Conservation (phyloP, 2,329 filamentous ascomycete genomes). For the Talaromyces sp. region DNA sequence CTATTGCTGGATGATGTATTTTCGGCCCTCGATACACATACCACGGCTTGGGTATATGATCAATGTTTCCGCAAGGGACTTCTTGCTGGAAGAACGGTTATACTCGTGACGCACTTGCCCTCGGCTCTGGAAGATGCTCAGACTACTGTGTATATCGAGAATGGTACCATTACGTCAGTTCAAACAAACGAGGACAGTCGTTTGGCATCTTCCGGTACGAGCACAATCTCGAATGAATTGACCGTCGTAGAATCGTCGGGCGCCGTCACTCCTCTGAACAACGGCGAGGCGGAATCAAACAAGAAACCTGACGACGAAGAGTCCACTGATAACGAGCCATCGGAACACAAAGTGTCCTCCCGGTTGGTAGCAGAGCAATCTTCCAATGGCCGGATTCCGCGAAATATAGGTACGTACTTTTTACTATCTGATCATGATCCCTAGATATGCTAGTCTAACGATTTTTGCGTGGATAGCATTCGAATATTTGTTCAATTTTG, state of each 20-base stretch:
- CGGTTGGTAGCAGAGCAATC: slow-evolving; percentile 24
- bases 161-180: slow-evolving; percentile 21
- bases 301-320: not conserved
- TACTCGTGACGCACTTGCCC: slow-evolving; percentile 53
- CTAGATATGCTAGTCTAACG: not conserved
- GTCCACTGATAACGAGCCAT: not conserved
- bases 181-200: slow-evolving; percentile 14
- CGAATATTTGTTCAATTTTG: slow-evolving; percentile 27
- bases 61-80: slow-evolving; percentile 57
- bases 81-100: slow-evolving; percentile 52
- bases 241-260: slow-evolving; percentile 6
- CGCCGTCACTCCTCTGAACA: not conserved
- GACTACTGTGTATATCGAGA: slow-evolving; percentile 21
- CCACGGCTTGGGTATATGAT: slow-evolving; percentile 55
- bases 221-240: slow-evolving; percentile 8
- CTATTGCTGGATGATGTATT: slow-evolving; percentile 86
- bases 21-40: slow-evolving; percentile 74
- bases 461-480: slow-evolving; percentile 11
- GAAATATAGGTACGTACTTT: slow-evolving; percentile 24
- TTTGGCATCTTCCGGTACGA: slow-evolving; percentile 8
- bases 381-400: slow-evolving; percentile 24
- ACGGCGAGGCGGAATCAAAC: not conserved
- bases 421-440: slow-evolving; percentile 21
- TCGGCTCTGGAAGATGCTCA: slow-evolving; percentile 25
- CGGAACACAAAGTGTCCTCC: slow-evolving; percentile 14